phyloP scores from a whole-genome alignment of 169 alveolate genomes.

The Pseudocohnilembus persalinus region DNA sequence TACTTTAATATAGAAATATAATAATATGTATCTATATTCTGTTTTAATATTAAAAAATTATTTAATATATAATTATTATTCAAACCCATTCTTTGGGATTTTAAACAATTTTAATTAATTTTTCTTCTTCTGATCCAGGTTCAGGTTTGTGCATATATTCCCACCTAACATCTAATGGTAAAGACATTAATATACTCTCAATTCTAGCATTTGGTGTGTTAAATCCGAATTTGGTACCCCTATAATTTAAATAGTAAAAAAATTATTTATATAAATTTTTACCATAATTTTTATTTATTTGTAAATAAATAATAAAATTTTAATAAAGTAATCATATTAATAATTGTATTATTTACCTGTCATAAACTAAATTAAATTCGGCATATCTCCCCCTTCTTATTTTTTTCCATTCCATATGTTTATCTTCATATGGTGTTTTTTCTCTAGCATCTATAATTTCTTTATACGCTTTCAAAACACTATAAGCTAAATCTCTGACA shows the following conservation, averaged over 20 bases:
- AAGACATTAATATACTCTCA: constrained; percentile 73
- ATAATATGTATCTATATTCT: too few relatives aligned
- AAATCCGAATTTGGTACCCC: constrained; percentile 90
- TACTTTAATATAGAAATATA: too few relatives aligned
- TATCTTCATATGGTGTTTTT: constrained; percentile 69
- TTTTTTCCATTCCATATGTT: constrained; percentile 80
- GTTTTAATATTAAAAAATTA: too few relatives aligned
- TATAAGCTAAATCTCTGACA: constrained; percentile 20
- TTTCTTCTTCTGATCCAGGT: constrained; percentile 62
- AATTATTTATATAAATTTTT: too few relatives aligned
- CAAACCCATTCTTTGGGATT: constrained; percentile 69
- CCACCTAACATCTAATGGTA: constrained; percentile 78
- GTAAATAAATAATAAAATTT: too few relatives aligned
- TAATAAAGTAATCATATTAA: too few relatives aligned
- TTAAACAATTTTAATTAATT: constrained; percentile 42
- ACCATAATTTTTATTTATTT: too few relatives aligned
- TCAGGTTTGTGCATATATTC: constrained; percentile 52
- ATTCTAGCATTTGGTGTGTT: constrained; percentile 68
- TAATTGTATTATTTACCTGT: too few relatives aligned
- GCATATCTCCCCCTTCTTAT: constrained; percentile 89
- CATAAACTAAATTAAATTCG: constrained; percentile 82
- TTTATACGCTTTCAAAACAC: constrained; percentile 60
- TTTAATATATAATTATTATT: not conserved
- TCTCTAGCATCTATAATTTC: constrained; percentile 68
- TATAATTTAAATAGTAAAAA: not conserved